Conservation (phyloP, 768 basidiomycete genomes). For the Multifurca ochricompacta region DNA sequence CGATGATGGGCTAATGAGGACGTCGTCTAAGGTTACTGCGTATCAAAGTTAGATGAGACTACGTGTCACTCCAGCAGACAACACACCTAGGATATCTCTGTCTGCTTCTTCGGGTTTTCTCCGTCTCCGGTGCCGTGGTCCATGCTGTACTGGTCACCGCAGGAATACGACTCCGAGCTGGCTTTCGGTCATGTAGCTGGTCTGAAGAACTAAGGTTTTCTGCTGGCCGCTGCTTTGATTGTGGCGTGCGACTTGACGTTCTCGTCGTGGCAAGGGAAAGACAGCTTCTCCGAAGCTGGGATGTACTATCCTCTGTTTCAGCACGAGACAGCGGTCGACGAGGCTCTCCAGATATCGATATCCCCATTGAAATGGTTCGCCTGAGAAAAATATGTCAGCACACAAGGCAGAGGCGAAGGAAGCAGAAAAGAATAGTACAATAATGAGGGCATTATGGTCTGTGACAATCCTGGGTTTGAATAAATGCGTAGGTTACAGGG, state of each 20-base stretch:
- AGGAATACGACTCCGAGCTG: background rate
- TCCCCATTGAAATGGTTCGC: background rate
- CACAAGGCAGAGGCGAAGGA: background rate
- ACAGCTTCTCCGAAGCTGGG: background rate
- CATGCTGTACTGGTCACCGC: constrained; percentile 12
- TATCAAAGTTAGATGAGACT: background rate
- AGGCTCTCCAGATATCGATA: background rate
- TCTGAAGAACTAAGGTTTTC: background rate
- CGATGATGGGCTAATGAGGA: background rate
- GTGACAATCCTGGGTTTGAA: background rate
- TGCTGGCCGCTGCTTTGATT: background rate
- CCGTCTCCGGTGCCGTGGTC: constrained; percentile 10
- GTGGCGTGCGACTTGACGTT: background rate
- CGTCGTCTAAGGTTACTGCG: constrained; percentile 8
- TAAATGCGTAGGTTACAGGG: background rate
- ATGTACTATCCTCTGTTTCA: background rate
- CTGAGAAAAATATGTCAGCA: background rate
- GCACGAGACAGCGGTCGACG: background rate
- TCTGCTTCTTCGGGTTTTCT: background rate
- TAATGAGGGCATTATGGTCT: background rate
- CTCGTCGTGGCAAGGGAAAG: background rate
- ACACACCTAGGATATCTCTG: constrained; percentile 6
- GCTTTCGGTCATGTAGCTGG: background rate
- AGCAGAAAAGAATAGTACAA: background rate
- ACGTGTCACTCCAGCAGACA: background rate